These are phyloP conservation scores for Salisapilia sapeloensis DNA, from an alignment of 352 stramenopile genomes.

Conservation along the genomic window DNA sequence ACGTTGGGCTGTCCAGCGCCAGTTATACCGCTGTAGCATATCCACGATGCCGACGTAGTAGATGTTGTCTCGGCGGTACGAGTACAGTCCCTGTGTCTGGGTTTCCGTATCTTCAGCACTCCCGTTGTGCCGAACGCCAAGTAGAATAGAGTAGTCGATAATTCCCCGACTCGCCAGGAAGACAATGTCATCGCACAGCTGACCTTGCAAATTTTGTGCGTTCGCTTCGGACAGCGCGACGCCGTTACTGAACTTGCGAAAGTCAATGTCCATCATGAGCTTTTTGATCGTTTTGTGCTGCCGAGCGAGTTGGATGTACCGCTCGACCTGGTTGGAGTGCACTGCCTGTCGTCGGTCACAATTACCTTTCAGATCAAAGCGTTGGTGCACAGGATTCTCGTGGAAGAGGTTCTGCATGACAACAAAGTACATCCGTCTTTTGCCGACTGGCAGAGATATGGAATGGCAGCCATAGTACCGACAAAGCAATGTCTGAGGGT, in stretches of 20 bases:
- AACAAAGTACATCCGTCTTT: slow-evolving; percentile 76
- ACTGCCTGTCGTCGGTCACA: slow-evolving; percentile 56
- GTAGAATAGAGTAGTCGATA: slow-evolving; percentile 74
- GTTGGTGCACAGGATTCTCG: slow-evolving; percentile 55
- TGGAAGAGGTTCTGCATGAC: slow-evolving; percentile 81
- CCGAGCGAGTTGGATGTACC: slow-evolving; percentile 44
- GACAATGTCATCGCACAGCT: slow-evolving; percentile 65
- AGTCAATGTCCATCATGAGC: slow-evolving; percentile 80
- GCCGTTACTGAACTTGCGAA: slow-evolving; percentile 49
- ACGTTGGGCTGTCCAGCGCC: slow-evolving; percentile 67
- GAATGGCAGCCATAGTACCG: slow-evolving; percentile 76
- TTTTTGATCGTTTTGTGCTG: slow-evolving; percentile 36
- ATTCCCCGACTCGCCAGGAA: slow-evolving; percentile 70
- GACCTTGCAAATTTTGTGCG: slow-evolving; percentile 25
- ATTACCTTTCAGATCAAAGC: slow-evolving; percentile 75
- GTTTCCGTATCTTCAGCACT: slow-evolving; percentile 6
- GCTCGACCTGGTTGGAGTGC: slow-evolving; percentile 30
- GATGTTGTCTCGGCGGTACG: slow-evolving; percentile 29
- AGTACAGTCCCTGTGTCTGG: slow-evolving; percentile 20
- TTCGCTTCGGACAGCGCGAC: slow-evolving; percentile 29
- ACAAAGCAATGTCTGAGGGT: slow-evolving; percentile 56
- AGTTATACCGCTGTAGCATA: slow-evolving; percentile 77
- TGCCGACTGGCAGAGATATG: slow-evolving; percentile 70
- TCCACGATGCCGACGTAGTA: slow-evolving; percentile 71
- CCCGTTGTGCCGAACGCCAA: slow-evolving; percentile 41